Base-by-base conservation (phyloP, 2,329 filamentous ascomycete species). In the Rachicladosporium sp. region DNA sequence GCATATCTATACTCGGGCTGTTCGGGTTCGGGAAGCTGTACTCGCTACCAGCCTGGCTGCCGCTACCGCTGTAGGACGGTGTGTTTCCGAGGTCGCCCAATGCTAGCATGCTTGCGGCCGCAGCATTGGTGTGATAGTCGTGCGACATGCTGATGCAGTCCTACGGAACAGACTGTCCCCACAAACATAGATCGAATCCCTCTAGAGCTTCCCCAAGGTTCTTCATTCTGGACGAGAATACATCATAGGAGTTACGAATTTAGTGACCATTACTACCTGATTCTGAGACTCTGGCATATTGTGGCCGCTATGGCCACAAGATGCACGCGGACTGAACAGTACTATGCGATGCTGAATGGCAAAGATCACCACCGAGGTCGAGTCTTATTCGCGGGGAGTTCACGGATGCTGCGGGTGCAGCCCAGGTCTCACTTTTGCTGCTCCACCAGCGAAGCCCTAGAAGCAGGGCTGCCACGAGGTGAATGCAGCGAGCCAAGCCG, bases 21-120 rank as follows among this genome's bases (percentile, higher is more conserved):
- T 48, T 44, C 4, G 50, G 41, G 23, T 47, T 49, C 13, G 49
- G 50, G 43, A 53, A 50, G 30, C 44, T 49, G 40, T 54, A 54
- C 33, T 55, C 53, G 38, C 50, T 53, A 36, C 47, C 46, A 6
- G 48, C 38, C 43, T 52, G 53, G 40, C 53, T 53, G 13, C 47
- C 36, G 23, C 23, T 27, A 9, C 42, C 48, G 15, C 46, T 47
- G 21, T 50, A 55, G 3, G 38, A 47, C 10, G 51, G 50, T 15
- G 45, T 44, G 21, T 49, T 47, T 27, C 43, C 45, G 36, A 51
- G 38, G 11, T 40, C 41, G n/a, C 39, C 37, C 29, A 44, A 11
- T 33, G 46, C 49, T 6, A 55, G 43, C 42, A 51, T 34, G 36
- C 47, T 40, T 35, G 45, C 43, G 33, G 35, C 37, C 36, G 46